Conservation (phyloP, 257 asterid species). For the Osmanthus fragrans region DNA sequence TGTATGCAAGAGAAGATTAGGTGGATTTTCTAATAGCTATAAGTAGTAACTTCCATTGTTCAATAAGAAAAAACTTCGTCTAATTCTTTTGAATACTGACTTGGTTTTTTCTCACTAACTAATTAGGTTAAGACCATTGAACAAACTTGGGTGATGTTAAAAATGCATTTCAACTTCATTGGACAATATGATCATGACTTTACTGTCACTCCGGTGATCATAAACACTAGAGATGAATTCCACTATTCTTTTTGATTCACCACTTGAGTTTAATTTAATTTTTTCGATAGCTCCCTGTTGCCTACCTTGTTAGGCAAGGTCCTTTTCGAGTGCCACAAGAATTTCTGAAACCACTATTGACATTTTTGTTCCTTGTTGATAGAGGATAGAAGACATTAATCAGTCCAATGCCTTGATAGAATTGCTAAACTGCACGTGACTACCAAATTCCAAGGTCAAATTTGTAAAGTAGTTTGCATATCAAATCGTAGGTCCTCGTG, state of each 20-base stretch:
- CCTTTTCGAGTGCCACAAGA: not conserved
- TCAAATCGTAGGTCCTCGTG: slow-evolving; percentile 26
- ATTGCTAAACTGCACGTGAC: slow-evolving; percentile 29
- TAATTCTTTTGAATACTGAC: too few relatives aligned
- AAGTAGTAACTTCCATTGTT: too few relatives aligned
- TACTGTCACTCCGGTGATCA: too few relatives aligned
- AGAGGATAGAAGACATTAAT: slow-evolving; percentile 8
- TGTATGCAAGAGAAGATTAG: not conserved
- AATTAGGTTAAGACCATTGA: not conserved
- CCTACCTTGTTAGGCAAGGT: not conserved
- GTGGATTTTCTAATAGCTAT: not conserved
- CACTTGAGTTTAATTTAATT: not conserved
- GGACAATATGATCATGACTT: too few relatives aligned
- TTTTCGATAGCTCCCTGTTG: not conserved
- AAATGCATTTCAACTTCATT: too few relatives aligned
- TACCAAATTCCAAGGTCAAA: slow-evolving; percentile 26
- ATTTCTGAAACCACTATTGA: slow-evolving; percentile 23
- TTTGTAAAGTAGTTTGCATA: slow-evolving; percentile 27
- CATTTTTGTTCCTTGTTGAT: slow-evolving; percentile 21
- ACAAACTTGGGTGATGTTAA: not conserved
- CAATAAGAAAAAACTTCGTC: too few relatives aligned
- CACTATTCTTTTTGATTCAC: not conserved
- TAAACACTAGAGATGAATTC: too few relatives aligned
- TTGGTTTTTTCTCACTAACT: too few relatives aligned
- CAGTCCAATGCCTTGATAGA: not conserved